Percentiles rank a stretch among this genome's conserved stretches.
These are phyloP conservation scores for Coemansia sp. DNA, from an alignment of 192 early-diverging fungal genomes.

Conservation along the genomic window DNA sequence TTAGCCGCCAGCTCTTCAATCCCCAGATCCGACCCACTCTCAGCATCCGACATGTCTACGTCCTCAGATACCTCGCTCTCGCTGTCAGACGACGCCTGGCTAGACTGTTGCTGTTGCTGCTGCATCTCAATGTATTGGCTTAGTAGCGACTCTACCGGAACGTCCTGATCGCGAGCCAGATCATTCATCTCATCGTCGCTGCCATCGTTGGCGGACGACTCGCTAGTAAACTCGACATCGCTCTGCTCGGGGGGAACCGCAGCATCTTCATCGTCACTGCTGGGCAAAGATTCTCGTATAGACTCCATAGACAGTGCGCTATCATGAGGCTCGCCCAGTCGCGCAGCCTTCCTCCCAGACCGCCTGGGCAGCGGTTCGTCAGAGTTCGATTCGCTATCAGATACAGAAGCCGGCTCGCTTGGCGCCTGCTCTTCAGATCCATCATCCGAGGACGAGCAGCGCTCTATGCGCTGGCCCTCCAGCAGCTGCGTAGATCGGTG, in stretches of 20 bases:
- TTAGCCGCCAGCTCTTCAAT: conserved; percentile 6
- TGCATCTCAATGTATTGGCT: conserved; percentile 53
- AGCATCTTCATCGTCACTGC: conserved; percentile 10
- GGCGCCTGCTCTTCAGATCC: neutral
- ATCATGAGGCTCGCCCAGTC: neutral
- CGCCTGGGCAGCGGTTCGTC: neutral
- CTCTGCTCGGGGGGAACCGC: conserved; percentile 14
- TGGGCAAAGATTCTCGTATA: neutral
- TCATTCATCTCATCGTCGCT: conserved; percentile 55
- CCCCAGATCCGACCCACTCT: neutral
- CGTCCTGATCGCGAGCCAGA: conserved; percentile 62
- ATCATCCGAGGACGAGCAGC: neutral
- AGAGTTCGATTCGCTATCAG: neutral
- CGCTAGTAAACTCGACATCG: conserved; percentile 18
- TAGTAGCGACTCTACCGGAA: conserved; percentile 61
- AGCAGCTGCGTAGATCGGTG: conserved; percentile 71
- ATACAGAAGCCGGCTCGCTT: neutral
- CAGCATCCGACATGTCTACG: conserved; percentile 1
- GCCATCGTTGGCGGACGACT: conserved; percentile 10
- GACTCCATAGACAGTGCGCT: neutral
- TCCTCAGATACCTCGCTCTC: neutral
- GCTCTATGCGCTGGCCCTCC: conserved; percentile 52
- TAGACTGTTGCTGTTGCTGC: neutral
- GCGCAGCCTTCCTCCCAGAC: neutral
- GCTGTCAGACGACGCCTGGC: neutral